Evolutionary conservation across 2,329 filamentous ascomycete genomes (phyloP).

Genomic region (Penicillium sp.): DNA sequence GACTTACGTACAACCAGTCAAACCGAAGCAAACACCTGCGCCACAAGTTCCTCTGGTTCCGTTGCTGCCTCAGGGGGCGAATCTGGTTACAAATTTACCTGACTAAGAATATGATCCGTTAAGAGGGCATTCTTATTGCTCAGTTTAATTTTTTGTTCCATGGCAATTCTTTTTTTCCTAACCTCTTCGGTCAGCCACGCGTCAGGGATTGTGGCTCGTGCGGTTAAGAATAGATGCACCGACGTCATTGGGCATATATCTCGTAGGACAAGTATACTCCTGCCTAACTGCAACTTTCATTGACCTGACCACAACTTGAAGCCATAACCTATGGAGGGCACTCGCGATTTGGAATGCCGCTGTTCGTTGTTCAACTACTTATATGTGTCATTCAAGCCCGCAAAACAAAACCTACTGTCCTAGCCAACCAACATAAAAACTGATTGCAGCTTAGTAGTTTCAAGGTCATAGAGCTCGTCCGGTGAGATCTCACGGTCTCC

Average conservation of each 20-base stretch:
- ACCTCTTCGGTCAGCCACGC: conserved; percentile 6
- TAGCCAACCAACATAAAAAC: neutral
- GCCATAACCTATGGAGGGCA: neutral
- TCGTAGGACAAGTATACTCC: neutral
- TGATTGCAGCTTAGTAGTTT: too few species aligned
- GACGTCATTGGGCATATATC: conserved; percentile 26
- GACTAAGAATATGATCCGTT: neutral
- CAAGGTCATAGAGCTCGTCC: too few species aligned
- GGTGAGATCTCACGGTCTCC: too few species aligned
- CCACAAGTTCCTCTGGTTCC: conserved; percentile 14
- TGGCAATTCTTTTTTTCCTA: neutral
- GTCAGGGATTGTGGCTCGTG: conserved; percentile 20
- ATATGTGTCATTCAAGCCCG: neutral
- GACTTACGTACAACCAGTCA: conserved; percentile 26
- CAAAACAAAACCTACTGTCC: neutral
- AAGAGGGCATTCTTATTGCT: neutral
- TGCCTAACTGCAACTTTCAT: neutral
- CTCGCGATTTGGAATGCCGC: neutral
- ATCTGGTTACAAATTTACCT: neutral
- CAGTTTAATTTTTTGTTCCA: neutral
- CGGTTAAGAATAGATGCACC: conserved; percentile 24
- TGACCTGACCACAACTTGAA: neutral
- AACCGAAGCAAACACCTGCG: conserved; percentile 26
- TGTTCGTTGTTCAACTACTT: neutral
- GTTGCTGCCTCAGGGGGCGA: conserved; percentile 23